Base-by-base conservation (phyloP, 345 rosid species). In the Corymbia maculata region DNA sequence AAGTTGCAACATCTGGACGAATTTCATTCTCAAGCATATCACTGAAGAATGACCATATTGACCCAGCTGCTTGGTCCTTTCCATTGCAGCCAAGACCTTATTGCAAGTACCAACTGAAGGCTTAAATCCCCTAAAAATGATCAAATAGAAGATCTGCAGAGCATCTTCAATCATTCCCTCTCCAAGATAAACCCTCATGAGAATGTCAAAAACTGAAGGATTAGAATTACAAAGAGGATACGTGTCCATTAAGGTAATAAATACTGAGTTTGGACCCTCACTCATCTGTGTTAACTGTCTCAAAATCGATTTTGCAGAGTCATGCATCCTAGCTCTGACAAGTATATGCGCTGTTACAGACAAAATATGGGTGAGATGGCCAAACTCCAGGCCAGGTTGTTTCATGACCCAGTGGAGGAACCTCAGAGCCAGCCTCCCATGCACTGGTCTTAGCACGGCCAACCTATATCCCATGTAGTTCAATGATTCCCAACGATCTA, bases 401-500 rank as follows among this genome's bases (percentile, higher is more conserved):
- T 88, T 92, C n/a, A 88, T 89, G 51, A 95, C 91, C 98, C 97
- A 95, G 88, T 94, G 90, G 91, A 96, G 95, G 91, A 97, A 95
- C 90, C 94, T 95, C 90, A 97, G 89, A 88, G 98, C 98, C 68
- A 96, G 91, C 93, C 95, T 96, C 82, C 99, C 98, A 91, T 97
- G 99, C 91, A 96, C 97, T 44, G 94, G 97, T 89, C 99, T 93
- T 68, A 96, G 91, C 52, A 93, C 92, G 87, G 95, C 93, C 66
- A 93, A 91, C 87, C 88, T 95, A 90, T 97, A 97, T 6, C 92
- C 93, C 98, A 96, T 96, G 91, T 93, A 95, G 90, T 95, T 97
- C 85, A 97, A 93, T 51, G 98, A 97, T 87, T 96, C 96, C 99
- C 99, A 96, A 75, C 99, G 94, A 87, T 91, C 94, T 91, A 96